These are phyloP conservation scores for Cryphonectria japonica DNA, from an alignment of 2,329 filamentous ascomycete genomes.

Conservation along the genomic window DNA sequence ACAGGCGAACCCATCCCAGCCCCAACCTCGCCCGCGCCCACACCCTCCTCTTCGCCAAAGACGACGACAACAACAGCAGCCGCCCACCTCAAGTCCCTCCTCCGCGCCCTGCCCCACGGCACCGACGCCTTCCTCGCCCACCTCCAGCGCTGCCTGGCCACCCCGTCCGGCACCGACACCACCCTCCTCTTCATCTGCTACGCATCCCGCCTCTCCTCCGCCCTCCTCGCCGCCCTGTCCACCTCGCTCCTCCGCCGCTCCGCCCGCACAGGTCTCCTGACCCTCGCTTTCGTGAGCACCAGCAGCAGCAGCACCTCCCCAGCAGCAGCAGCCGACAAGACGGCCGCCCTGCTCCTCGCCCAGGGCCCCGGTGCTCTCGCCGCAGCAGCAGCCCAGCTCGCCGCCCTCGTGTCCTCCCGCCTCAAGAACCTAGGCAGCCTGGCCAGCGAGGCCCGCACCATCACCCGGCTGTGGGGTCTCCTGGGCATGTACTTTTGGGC, in stretches of 20 bases:
- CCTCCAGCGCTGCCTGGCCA: constrained; percentile 67
- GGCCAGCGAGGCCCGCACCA: constrained; percentile 72
- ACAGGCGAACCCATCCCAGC: constrained; percentile 43
- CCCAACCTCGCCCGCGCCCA: constrained; percentile 29
- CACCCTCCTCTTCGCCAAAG: constrained; percentile 31
- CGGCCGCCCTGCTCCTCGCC: constrained; percentile 34
- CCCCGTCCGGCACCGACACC: constrained; percentile 70
- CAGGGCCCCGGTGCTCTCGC: constrained; percentile 56
- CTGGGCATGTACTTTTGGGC: constrained; percentile 74
- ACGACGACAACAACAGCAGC: not conserved
- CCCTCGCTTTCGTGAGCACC: constrained; percentile 55
- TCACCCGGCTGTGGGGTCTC: constrained; percentile 76
- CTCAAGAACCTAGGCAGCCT: constrained; percentile 66
- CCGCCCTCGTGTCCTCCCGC: constrained; percentile 54
- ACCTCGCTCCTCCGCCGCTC: constrained; percentile 60
- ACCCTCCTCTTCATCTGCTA: constrained; percentile 73
- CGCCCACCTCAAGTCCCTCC: constrained; percentile 31
- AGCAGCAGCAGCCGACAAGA: constrained; percentile 42
- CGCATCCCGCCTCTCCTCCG: constrained; percentile 59
- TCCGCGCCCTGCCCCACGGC: constrained; percentile 44
- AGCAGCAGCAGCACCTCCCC: constrained; percentile 37
- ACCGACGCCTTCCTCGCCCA: constrained; percentile 59
- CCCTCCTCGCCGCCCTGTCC: constrained; percentile 55
- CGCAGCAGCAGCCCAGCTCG: constrained; percentile 57
- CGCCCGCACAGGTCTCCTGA: constrained; percentile 52